phyloP scores from a whole-genome alignment of 305 asterid species.

The Euphrasia arctica region DNA sequence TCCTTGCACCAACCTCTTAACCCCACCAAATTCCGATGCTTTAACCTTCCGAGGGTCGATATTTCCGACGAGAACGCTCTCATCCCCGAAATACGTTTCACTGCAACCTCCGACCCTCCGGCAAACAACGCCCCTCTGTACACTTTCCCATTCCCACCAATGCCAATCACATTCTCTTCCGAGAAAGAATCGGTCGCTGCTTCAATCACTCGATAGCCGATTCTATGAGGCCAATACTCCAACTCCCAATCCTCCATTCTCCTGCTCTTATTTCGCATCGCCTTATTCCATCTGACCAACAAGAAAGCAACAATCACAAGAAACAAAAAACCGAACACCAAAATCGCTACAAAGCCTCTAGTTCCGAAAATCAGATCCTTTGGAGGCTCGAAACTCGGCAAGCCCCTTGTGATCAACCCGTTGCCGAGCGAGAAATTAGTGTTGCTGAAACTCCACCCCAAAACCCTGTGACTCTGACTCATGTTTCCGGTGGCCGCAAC shows the following conservation, averaged over 20 bases:
- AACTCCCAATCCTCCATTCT: constrained; percentile 72
- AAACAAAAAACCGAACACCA: constrained; percentile 29
- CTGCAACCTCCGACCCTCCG: constrained; percentile 52
- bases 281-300: constrained; percentile 31
- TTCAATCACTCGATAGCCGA: constrained; percentile 50
- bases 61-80: constrained; percentile 52
- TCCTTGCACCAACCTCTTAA: constrained; percentile 71
- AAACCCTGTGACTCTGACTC: constrained; percentile 35
- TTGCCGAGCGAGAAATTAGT: neutral
- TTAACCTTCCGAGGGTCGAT: constrained; percentile 59
- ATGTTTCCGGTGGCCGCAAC: constrained; percentile 54
- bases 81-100: constrained; percentile 53
- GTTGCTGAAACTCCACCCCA: constrained; percentile 10
- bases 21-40: constrained; percentile 56
- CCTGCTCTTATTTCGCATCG: constrained; percentile 35
- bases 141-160: constrained; percentile 61
- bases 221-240: constrained; percentile 70
- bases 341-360: constrained; percentile 33
- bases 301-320: constrained; percentile 25
- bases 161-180: constrained; percentile 60
- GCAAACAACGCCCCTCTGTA: constrained; percentile 41
- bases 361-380: neutral
- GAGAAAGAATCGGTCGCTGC: constrained; percentile 50
- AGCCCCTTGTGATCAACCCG: neutral
- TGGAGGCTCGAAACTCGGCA: neutral